Evolutionary conservation across 2,329 filamentous ascomycete species (phyloP).

Genomic region (Clarireedia monteithiana): DNA sequence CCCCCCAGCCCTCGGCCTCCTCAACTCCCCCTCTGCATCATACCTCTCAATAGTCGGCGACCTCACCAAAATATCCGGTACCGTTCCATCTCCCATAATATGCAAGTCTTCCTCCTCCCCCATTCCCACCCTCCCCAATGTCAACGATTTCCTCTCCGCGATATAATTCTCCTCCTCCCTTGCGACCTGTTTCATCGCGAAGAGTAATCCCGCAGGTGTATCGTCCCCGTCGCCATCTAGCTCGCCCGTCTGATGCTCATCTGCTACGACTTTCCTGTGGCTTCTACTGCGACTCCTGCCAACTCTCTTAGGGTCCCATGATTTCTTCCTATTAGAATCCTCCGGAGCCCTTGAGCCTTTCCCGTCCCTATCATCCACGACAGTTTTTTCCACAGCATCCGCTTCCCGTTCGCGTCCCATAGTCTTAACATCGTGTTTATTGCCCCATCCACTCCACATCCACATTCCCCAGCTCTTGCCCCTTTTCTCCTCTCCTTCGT

Average conservation of each 20-base stretch:
- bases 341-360: constrained; percentile 32
- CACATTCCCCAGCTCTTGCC: constrained; percentile 66
- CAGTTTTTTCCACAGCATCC: constrained; percentile 27
- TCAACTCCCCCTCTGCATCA: constrained; percentile 41
- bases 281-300: constrained; percentile 34
- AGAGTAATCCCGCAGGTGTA: constrained; percentile 37
- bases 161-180: constrained; percentile 32
- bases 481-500: constrained; percentile 43
- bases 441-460: constrained; percentile 83
- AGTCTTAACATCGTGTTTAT: constrained; percentile 75
- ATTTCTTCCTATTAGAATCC: constrained; percentile 16
- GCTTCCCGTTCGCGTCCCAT: constrained; percentile 51
- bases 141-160: constrained; percentile 7
- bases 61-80: constrained; percentile 10
- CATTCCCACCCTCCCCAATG: too few species aligned
- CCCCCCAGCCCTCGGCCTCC: constrained; percentile 58
- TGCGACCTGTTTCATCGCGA: constrained; percentile 30
- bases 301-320: constrained; percentile 8
- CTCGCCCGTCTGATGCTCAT: constrained; percentile 42
- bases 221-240: constrained; percentile 31
- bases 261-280: constrained; percentile 39
- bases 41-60: constrained; percentile 14
- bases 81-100: neutral
- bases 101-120: neutral
- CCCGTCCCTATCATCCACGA: constrained; percentile 35